Evolutionary conservation across 441 rosid species (phyloP), one percentile per base, ranked within the genome.

Genomic region (Euphorbia schlechtendalii): DNA sequence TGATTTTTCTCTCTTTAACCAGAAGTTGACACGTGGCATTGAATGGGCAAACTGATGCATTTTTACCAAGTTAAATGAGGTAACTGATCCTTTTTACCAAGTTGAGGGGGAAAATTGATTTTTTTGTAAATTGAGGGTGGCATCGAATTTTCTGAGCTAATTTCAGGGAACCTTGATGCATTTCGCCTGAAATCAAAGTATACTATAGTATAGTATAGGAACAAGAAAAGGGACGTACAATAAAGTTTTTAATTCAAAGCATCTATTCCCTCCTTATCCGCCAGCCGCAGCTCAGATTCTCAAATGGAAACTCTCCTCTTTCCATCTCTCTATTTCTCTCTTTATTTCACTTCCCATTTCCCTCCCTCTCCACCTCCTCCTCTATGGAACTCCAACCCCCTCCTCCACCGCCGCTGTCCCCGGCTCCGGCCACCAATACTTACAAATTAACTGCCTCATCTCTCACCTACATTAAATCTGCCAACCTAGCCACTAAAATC

Each of bases 391-490:
- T 73, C 58, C 73, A 77, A 54, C 60, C 76, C 36, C 72, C 74
- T 9, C 14, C 74, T 9, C 32, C 80, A 3, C 71, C 76, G 17
- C 38, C 62, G 6, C 62, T 62, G 3, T 49, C 60, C 3, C 65
- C 71, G 15, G 65, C 76, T 24, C 48, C 79, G 48, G 75, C 69
- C 74, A 21, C 65, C 64, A 74, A 70, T 61, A 73, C 84, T 21
- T 83, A 89, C 72, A 78, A 72, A 62, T 67, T 92, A 67, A 81
- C 83, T 34, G 91, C 96, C 51, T 78, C 87, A 10, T 81, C 91
- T 24, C 57, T 89, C 80, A 83, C 88, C 52, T 87, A 89, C 71
- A 55, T 70, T 60, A 83, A 83, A 78, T 65, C 88, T 17, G 69
- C 69, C 69, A 25, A 75, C 46, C 3, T 30, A 5, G 15, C 74